phyloP scores from a whole-genome alignment of 768 basidiomycete genomes.

The Pleurotus cornucopiae region DNA sequence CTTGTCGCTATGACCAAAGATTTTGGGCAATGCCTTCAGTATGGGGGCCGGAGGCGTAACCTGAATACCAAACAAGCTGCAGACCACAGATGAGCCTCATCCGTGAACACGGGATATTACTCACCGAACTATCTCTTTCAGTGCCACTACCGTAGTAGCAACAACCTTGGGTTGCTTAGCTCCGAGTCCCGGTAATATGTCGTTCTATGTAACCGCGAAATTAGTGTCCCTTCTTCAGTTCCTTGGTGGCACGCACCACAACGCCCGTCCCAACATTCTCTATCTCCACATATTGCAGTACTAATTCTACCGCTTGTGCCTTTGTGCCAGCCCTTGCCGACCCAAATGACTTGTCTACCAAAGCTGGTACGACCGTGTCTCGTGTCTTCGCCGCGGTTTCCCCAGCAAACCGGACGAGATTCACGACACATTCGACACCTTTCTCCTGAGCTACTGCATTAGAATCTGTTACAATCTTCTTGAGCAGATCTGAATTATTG shows the following conservation, averaged over 20 bases:
- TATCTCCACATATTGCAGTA: constrained; percentile 87
- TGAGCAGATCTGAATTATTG: constrained; percentile 71
- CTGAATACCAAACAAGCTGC: constrained; percentile 76
- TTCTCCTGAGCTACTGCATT: constrained; percentile 99
- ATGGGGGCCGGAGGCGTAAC: constrained; percentile 71
- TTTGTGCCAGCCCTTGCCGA: constrained; percentile 89
- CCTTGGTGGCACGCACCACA: constrained; percentile 61
- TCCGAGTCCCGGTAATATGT: constrained; percentile 77
- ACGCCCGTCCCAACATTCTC: constrained; percentile 87
- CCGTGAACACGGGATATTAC: constrained; percentile 20
- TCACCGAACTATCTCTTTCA: constrained; percentile 85
- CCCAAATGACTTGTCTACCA: constrained; percentile 96
- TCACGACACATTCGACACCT: constrained; percentile 83
- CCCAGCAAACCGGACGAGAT: constrained; percentile 88
- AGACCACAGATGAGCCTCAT: background rate
- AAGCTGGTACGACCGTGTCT: constrained; percentile 76
- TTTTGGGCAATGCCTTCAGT: constrained; percentile 86
- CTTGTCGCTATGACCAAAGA: constrained; percentile 94
- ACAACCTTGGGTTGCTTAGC: constrained; percentile 97
- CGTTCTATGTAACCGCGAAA: constrained; percentile 39
- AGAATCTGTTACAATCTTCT: constrained; percentile 84
- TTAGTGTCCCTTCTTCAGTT: constrained; percentile 19
- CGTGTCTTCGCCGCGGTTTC: constrained; percentile 82
- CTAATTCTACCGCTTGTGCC: constrained; percentile 79
- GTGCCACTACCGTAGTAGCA: constrained; percentile 65